Base-by-base conservation (phyloP, 1,139 yeast species). In the Pneumocystis canis region DNA sequence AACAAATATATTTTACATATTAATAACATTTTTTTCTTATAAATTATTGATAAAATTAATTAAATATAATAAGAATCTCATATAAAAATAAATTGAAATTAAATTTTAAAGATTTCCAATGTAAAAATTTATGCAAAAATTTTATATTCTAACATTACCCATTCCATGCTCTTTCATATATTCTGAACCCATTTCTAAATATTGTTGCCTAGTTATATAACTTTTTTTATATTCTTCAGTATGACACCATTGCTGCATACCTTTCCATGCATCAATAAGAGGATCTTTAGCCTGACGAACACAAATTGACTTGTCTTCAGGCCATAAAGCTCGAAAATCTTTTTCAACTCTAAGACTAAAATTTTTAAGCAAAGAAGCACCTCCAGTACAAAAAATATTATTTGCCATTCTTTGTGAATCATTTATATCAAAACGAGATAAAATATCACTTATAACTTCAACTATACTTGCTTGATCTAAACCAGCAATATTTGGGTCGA, bases 401-500 rank as follows among this genome's bases (percentile, higher is more conserved):
- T 80, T 79, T 20, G 60, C 37, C 25, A 61, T 39, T 31, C 63
- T 60, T 20, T 68, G 69, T n/a, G 73, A 80, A 47, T 81, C 83
- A 47, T 25, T 25, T 18, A 47, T 25, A 61, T 85, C 77, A 68
- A 90, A 79, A 63, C 83, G 81, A 60, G 81, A 71, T 5, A 90
- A 71, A 18, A 89, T 78, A 66, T 84, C 88, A 67, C 84, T 85
- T 66, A 84, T 80, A 58, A 89, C 74, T 73, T 94, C 98, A 25
- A 81, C 72, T 14, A 94, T 78, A 30, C 97, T 97, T 0, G 97
- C 96, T 73, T 90, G 97, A 73, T 94, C 98, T 40, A 89, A 77
- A 16, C 98, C 98, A 0, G 95, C 96, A 67, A 92, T 89, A 16
- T 84, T 81, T n/a, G 99, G 98, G 72, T 90, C 95, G 74, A 92